These are phyloP conservation scores for Collybia mongolica DNA, from an alignment of 768 basidiomycete species.

Conservation along the genomic window DNA sequence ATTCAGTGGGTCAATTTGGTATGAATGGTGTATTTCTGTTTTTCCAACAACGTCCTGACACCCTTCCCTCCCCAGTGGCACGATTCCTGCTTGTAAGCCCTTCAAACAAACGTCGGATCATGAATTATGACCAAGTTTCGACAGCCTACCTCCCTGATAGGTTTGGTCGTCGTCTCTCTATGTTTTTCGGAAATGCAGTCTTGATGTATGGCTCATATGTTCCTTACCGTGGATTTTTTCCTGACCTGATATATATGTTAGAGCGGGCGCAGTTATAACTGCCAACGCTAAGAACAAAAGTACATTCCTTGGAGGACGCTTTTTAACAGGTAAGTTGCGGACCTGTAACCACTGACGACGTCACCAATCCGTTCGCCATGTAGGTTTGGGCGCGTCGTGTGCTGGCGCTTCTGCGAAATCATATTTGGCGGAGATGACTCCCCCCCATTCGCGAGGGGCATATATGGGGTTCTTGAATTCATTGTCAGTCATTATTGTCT, in stretches of 20 bases:
- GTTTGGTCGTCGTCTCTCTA: slow-evolving; percentile 48
- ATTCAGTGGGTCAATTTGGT: slow-evolving; percentile 39
- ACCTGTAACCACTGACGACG: neutral
- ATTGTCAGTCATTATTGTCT: slow-evolving; percentile 31
- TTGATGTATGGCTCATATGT: slow-evolving; percentile 33
- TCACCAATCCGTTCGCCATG: neutral
- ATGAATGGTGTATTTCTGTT: slow-evolving; percentile 30
- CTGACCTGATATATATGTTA: slow-evolving; percentile 14
- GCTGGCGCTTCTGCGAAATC: slow-evolving; percentile 50
- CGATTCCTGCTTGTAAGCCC: slow-evolving; percentile 40
- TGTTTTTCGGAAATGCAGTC: slow-evolving; percentile 46
- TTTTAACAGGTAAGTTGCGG: slow-evolving; percentile 39
- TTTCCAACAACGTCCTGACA: neutral
- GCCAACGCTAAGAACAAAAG: slow-evolving; percentile 42
- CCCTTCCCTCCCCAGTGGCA: slow-evolving; percentile 26
- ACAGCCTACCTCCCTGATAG: slow-evolving; percentile 45
- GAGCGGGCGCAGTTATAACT: slow-evolving; percentile 46
- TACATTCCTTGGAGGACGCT: slow-evolving; percentile 50
- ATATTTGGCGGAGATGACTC: slow-evolving; percentile 49
- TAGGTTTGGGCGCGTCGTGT: slow-evolving; percentile 40
- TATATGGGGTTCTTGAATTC: slow-evolving; percentile 53
- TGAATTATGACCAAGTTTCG: neutral
- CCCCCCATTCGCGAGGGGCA: slow-evolving; percentile 46
- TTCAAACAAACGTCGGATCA: neutral
- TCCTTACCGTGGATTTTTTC: neutral